phyloP scores from a whole-genome alignment of 441 rosid species.

The Eruca vesicaria region DNA sequence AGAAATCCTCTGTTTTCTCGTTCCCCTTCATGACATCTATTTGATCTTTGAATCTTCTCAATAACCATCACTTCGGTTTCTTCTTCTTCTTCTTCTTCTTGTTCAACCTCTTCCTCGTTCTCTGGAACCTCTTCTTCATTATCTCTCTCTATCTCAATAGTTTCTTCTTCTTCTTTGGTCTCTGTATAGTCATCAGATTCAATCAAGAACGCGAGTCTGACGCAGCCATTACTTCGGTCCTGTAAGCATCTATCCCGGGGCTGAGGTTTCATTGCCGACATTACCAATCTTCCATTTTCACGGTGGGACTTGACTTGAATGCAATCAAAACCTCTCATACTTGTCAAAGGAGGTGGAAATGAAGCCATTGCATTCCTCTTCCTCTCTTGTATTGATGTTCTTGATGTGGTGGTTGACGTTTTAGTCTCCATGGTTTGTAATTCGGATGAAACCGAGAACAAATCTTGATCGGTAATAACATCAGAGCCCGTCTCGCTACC shows the following conservation, averaged over 20 bases:
- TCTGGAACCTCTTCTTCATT: constrained; percentile 9
- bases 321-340: constrained; percentile 53
- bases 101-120: constrained; percentile 21
- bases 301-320: constrained; percentile 63
- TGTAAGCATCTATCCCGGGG: constrained; percentile 39
- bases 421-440: constrained; percentile 12
- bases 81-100: constrained; percentile 13
- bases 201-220: constrained; percentile 48
- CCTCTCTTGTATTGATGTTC: constrained; percentile 27
- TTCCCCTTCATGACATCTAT: constrained; percentile 52
- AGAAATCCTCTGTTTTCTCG: constrained; percentile 44
- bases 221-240: constrained; percentile 78
- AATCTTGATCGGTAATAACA: constrained; percentile 33
- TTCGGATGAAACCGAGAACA: constrained; percentile 40
- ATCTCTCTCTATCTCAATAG: constrained; percentile 4
- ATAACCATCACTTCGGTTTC: constrained; percentile 3
- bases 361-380: constrained; percentile 32
- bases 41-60: constrained; percentile 37
- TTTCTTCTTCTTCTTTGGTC: constrained; percentile 26
- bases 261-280: constrained; percentile 49
- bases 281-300: constrained; percentile 65
- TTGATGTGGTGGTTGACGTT: neutral
- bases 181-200: constrained; percentile 32
- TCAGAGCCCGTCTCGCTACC: constrained; percentile 81
- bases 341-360: constrained; percentile 82